Evolutionary conservation across 2,329 filamentous ascomycete species (phyloP), one percentile per base, ranked within the genome.

Genomic region (Fusarium equiseti): DNA sequence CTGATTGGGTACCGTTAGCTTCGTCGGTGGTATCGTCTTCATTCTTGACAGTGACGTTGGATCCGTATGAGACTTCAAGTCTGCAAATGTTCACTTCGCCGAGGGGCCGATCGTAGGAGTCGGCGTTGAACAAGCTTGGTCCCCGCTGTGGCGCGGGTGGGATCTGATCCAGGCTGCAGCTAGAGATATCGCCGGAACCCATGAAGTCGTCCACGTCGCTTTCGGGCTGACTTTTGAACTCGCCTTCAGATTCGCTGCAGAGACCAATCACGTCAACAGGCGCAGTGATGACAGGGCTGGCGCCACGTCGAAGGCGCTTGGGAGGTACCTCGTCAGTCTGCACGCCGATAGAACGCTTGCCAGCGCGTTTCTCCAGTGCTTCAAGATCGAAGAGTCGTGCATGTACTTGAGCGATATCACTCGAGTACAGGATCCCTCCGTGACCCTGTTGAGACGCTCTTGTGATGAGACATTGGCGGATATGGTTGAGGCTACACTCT

Each of bases 81-180:
- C 32, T 38, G 32, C 32, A 16, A 18, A 11, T 38, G 3, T 18
- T 5, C 16, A 35, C 32, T 18, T 35, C 32, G 16, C 8, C 8
- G 8, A 3, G 1, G 16, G 32, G 5, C 9, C 0, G 32, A 4
- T 5, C 2, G 16, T 18, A 6, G 5, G 32, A 38, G 32, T 38
- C 18, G 9, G 32, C 9, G 32, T 18, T 38, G 16, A 18, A 18
- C 9, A 18, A 38, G 9, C 16, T 18, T 38, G 32, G 9, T 18
- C 16, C 16, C 16, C 3, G 32, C 16, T 38, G 32, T 38, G 32
- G 32, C 16, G 16, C 9, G 32, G 9, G 32, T 38, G 32, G 9
- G 32, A 18, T 38, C 5, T 11, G 32, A 38, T 16, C 16, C 16
- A 38, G 11, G 32, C 16, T 38, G 16, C 1, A 18, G 9, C 32